Base-by-base conservation (phyloP, 2,329 filamentous ascomycete genomes). In the Ceratocystis papillata region DNA sequence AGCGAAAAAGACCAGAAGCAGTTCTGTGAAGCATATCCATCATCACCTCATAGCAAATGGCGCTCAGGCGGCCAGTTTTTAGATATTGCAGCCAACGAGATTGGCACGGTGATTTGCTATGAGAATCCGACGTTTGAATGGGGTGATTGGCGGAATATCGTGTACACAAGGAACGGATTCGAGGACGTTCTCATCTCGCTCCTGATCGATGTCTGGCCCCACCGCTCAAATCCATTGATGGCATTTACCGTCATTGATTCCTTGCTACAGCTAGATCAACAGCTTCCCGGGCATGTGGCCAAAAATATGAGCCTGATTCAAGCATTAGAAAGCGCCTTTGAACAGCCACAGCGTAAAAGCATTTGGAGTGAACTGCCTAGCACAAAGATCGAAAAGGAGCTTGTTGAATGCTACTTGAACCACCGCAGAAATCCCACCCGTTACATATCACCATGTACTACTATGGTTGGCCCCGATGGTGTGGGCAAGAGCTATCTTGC, bases 21-120 rank as follows among this genome's bases (percentile, higher is more conserved):
- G 1, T 67, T 67, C 30, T 67, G 66, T 12, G 48, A 53, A n/a
- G 50, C 60, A 12, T 67, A 67, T 53, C 66, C 66, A 5, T 60
- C 60, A 17, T 46, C 60, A 0, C n/a, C 59, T 0, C 59, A 61
- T 10, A 63, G 37, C 20, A 22, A 61, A 33, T 67, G 66, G 66
- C 46, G 66, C 17, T 28, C 22, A 28, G 66, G 66, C 22, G 66
- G 63, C 15, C 66, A 65, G 59, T 67, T 65, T n/a, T 53, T 67
- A 10, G 66, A 67, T 22, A 65, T 67, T 59, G 66, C 66, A 6
- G 46, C 66, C 50, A 67, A 67, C 33, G 66, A 67, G 41, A 67
- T 67, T 37, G 66, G 66, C 30, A 28, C 60, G 3, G 59, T 60
- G n/a, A 67, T 67, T 15, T 57, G 62, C 59, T 41, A 63, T 45